These are phyloP conservation scores for Bisporella sp. DNA, from an alignment of 2,329 filamentous ascomycete species.

Conservation along the genomic window DNA sequence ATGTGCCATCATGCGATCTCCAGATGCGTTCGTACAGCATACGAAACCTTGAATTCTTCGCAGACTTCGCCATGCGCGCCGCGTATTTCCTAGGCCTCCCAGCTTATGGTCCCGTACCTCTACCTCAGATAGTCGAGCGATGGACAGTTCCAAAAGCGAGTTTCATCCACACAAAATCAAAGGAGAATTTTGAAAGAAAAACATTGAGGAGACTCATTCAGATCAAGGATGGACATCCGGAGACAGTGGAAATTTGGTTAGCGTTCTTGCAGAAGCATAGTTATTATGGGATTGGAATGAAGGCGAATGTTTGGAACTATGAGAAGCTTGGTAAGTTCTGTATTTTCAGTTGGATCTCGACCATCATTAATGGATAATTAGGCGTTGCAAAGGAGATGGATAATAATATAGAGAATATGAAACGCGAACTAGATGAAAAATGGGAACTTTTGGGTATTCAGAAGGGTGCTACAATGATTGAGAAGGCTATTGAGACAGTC, in stretches of 20 bases:
- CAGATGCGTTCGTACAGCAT: conserved; percentile 88
- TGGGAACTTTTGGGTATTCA: conserved; percentile 51
- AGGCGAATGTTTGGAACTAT: conserved; percentile 94
- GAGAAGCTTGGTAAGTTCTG: conserved; percentile 55
- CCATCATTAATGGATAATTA: conserved; percentile 20
- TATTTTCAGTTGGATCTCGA: background rate
- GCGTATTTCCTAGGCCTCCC: conserved; percentile 90
- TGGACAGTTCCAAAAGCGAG: conserved; percentile 88
- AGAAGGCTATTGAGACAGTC: conserved; percentile 52
- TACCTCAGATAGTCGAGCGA: conserved; percentile 80
- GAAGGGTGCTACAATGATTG: conserved; percentile 41
- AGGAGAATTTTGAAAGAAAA: conserved; percentile 95
- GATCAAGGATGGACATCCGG: conserved; percentile 84
- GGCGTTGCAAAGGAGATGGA: conserved; percentile 47
- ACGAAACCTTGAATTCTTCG: conserved; percentile 87
- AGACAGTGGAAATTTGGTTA: conserved; percentile 86
- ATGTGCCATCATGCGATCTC: conserved; percentile 80
- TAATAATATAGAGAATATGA: conserved; percentile 35
- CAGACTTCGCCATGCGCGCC: conserved; percentile 88
- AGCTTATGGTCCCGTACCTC: conserved; percentile 75
- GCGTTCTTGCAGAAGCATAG: conserved; percentile 88
- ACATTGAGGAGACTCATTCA: conserved; percentile 82
- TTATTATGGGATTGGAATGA: conserved; percentile 97
- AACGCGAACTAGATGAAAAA: conserved; percentile 38
- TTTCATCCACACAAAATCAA: conserved; percentile 95